Conservation (phyloP, 1,139 yeast genomes). For the Diutina neorugosa region DNA sequence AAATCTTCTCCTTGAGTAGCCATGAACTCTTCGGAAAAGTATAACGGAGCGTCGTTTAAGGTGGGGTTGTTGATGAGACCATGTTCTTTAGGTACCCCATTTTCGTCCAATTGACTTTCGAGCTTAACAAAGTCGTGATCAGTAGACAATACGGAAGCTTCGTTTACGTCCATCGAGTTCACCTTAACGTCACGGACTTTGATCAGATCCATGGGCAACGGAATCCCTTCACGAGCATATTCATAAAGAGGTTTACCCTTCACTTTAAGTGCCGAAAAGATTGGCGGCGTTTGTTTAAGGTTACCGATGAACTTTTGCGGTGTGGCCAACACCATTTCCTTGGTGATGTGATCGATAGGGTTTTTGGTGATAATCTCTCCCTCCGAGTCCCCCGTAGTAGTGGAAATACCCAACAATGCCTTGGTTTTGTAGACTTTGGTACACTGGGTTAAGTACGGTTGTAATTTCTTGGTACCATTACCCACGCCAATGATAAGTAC, state of each 20-base stretch:
- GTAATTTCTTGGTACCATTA: constrained; percentile 71
- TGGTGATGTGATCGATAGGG: constrained; percentile 45
- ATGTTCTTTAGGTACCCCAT: constrained; percentile 36
- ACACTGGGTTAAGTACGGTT: constrained; percentile 58
- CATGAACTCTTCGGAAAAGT: constrained; percentile 42
- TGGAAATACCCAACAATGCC: constrained; percentile 79
- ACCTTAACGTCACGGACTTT: constrained; percentile 65
- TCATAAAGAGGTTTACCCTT: constrained; percentile 91
- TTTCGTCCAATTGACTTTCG: constrained; percentile 39
- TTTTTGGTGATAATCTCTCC: constrained; percentile 64
- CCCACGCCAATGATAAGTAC: constrained; percentile 88
- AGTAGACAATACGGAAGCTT: constrained; percentile 36
- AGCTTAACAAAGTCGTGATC: constrained; percentile 46
- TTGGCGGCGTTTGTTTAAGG: constrained; percentile 85
- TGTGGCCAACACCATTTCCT: constrained; percentile 36
- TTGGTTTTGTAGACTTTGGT: constrained; percentile 70
- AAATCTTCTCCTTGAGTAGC: constrained; percentile 13
- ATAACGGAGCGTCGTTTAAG: constrained; percentile 48
- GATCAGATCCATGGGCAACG: constrained; percentile 63
- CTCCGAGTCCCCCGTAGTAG: constrained; percentile 90
- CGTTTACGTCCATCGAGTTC: constrained; percentile 34
- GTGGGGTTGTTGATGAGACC: constrained; percentile 44
- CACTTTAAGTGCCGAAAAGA: constrained; percentile 87
- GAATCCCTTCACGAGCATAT: constrained; percentile 82
- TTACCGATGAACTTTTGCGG: constrained; percentile 63